Base-by-base conservation (phyloP, 106 monocot species). In the Phalaenopsis aphrodite region DNA sequence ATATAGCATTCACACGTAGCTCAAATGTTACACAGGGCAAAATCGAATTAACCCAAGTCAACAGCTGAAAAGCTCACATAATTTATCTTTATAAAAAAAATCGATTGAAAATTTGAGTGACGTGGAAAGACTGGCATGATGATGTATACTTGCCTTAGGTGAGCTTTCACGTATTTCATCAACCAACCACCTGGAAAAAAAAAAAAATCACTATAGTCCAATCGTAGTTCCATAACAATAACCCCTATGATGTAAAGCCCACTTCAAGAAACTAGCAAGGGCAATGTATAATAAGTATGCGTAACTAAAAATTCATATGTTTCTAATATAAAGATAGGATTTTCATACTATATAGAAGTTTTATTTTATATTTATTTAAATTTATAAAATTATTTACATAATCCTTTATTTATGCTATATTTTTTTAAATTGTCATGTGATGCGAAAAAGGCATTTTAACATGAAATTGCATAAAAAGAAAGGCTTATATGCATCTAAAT, bases 81-180 rank as follows among this genome's bases (percentile, higher is more conserved):
- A 69, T 57, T 5, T 16, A 69, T 69, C 69, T 69, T 38, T 69
- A 69, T 14, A 69, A 39, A 37, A 69, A 21, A 65, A 23, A 65
- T 24, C 24, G n/a, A 24, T 39, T 15, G 36, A 39, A 39, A 37
- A 69, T 3, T 38, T 69, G 37, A 36, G 23, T 14, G 4, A 69
- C 16, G 14, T 38, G 69, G 15, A 8, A 38, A 69, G n/a, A 69
- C 4, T 39, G n/a, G 14, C 38, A 12, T 14, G 3, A 14, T 39
- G 15, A 38, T 2, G 57, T 19, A 75, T 75, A 79, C 85, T 78
- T 92, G 79, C 96, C 93, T 92, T 96, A 16, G 96, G 93, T 73
- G 82, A 80, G 85, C 87, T 93, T 82, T 96, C 96, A 52, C 85
- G 89, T 80, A 96, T 84, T 84, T 96, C 96, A 85, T 96, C 93